Base-by-base conservation (phyloP, 2,329 filamentous ascomycete genomes). In the Bipolaris cookei region DNA sequence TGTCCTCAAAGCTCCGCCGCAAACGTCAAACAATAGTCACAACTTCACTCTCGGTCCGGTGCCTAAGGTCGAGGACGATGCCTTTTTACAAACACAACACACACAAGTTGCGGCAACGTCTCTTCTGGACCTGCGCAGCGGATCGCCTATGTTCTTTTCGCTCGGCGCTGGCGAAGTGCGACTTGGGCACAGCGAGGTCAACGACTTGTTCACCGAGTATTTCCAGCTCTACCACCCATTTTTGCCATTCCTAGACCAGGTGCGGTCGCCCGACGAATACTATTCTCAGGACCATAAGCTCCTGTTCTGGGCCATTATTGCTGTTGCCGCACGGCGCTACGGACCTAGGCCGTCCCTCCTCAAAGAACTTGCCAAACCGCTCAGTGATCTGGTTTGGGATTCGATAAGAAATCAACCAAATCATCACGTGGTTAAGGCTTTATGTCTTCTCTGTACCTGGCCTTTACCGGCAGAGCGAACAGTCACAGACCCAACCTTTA, bases 301-400 rank as follows among this genome's bases (percentile, higher is more conserved):
- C 13, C 83, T 97, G 1, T 96, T 96, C 77, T 97, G 92, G 92
- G 85, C 90, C 45, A 89, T 94, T 57, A 81, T 93, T 43, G 85
- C 89, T 34, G 88, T 92, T 53, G 90, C 90, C 20, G 86, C 90
- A 39, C 86, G 90, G 49, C 87, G 90, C 37, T 92, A 88, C 70
- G 81, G 82, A 39, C 78, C 81, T 0, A 88, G 90, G 58, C 84
- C 84, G 1, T 82, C 81, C 13, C 81, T 93, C 30, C 82, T 94
- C 51, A 86, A 84, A 43, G 85, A 87, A 53, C 81, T 94, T 7
- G 87, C 89, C 30, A 79, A 78, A 21, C 85, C 86, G 0, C 77
- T 93, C 64, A 90, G 88, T 11, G 83, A 88, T 63, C 80, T 93
- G 63, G 80, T 94, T 35, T 94, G 90, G 90, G 85, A 84, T 41